Base-by-base conservation (phyloP, 2,329 filamentous ascomycete species). In the Alternaria longipes region DNA sequence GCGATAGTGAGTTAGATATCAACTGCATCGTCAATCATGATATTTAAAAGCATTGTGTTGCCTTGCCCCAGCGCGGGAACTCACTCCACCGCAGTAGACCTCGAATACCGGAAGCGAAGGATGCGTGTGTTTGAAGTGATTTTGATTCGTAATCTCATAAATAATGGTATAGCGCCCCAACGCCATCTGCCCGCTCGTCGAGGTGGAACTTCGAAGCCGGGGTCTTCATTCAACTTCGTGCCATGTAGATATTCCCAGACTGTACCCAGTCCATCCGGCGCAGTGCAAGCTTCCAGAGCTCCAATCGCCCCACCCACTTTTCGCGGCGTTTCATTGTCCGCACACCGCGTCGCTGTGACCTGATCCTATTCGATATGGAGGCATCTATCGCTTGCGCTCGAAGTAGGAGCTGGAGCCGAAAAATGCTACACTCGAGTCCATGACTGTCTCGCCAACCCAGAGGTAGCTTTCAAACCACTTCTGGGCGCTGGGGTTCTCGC, bases 341-440 rank as follows among this genome's bases (percentile, higher is more conserved):
- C 32, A 50, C 32, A 16, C 32, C 32, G 32, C 32, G 32, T 36
- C 32, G 12, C 32, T 36, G 32, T 16, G 14, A 14, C 32, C 14
- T 5, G 32, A 7, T 36, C 11, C 32, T 36, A 20, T 9, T 40
- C n/a, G 14, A 20, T 20, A 40, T 40, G 36, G n/a, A 40, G 11
- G 30, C 46, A 12, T 60, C 58, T 69, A 78, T 50, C 94, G 88
- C 80, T 88, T 94, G 75, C 95, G 88, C 83, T 97, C 94, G 79
- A 99, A 99, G 82, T 89, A 99, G 62, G 90, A 87, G 77, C 92
- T 96, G 50, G 91, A 90, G 42, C 93, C 91, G 78, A 97, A 92
- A 59, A 98, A 87, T 41, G 94, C 94, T 32, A 98, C 93, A 30
- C 93, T 96, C 83, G 96, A 91, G 80, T 99, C 95, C 93, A 99